Base-by-base conservation (phyloP, 106 monocot species). In the Vanilla planifolia region DNA sequence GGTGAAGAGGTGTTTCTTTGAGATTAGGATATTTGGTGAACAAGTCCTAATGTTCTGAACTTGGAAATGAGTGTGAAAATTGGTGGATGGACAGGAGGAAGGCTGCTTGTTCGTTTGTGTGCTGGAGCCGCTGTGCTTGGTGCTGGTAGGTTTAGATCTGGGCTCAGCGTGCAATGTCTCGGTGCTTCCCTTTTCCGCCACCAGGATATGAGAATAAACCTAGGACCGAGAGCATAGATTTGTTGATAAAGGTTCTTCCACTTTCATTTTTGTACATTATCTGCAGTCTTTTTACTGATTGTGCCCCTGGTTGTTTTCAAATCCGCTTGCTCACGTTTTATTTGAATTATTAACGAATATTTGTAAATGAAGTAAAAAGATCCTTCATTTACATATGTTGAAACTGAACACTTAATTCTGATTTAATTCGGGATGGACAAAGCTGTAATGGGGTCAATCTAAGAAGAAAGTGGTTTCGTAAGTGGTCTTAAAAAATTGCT, bases 161-260 rank as follows among this genome's bases (percentile, higher is more conserved):
- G 52, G 21, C 50, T 52, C 62, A 10, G 22, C 15, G 64, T 72
- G 71, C 81, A 33, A 91, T 91, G 91, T 91, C 91, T 77, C 82
- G 91, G 41, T 91, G 91, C 74, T 91, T 91, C 62, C 91, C 85
- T 14, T 91, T 82, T 74, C 91, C 91, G 20, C 91, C 85, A 25
- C 91, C 85, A 17, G 91, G 85, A 61, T 91, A 77, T 77, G 82
- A 91, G 59, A 67, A 60, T 29, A 74, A 76, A 34, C 33, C 57
- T 20, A 73, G 42, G 46, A 66, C 25, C 46, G 67, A 74, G 37
- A 52, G 77, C 42, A 11, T 62, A 24, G 85, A 85, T 67, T 64
- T 81, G 55, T 66, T 76, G 6, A 42, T 34, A 59, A 90, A 90
- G 89, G 89, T 90, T 61, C 33, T 62, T 58, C 46, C 46, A 55